Percentiles rank a stretch among this genome's conserved stretches.
Evolutionary conservation across 2,329 filamentous ascomycete genomes (phyloP).

Genomic region (Aureobasidium melanogenum): DNA sequence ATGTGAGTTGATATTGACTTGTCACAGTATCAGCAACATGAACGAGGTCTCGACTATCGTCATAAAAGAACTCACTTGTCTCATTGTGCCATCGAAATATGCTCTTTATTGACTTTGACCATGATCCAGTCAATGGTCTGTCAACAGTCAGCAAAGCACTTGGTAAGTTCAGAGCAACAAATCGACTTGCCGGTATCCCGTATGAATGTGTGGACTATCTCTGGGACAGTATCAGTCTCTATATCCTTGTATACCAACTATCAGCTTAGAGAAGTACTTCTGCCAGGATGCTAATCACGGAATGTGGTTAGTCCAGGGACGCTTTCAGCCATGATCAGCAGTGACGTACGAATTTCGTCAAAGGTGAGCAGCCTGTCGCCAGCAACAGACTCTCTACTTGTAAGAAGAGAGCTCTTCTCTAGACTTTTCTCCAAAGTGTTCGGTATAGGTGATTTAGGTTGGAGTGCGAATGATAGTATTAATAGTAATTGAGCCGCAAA

Average conservation of each 20-base stretch:
- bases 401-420: neutral
- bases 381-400: neutral
- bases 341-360: slow-evolving; percentile 13
- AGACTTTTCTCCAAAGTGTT: neutral
- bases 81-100: slow-evolving; percentile 14
- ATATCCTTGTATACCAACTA: neutral
- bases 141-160: neutral
- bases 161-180: neutral
- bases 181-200: slow-evolving; percentile 10
- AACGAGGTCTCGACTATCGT: neutral
- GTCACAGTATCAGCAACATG: neutral
- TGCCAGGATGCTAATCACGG: slow-evolving; percentile 9
- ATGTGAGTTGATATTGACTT: slow-evolving; percentile 18
- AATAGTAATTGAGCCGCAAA: slow-evolving; percentile 7
- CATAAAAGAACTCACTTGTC: neutral
- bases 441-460: neutral
- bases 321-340: neutral
- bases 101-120: neutral
- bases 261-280: neutral
- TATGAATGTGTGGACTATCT: slow-evolving; percentile 11
- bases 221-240: neutral
- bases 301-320: neutral
- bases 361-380: slow-evolving; percentile 1
- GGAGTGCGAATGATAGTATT: neutral
- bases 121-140: slow-evolving; percentile 9